Evolutionary conservation across 2,329 filamentous ascomycete genomes (phyloP).

Genomic region (Diaporthe destruens): DNA sequence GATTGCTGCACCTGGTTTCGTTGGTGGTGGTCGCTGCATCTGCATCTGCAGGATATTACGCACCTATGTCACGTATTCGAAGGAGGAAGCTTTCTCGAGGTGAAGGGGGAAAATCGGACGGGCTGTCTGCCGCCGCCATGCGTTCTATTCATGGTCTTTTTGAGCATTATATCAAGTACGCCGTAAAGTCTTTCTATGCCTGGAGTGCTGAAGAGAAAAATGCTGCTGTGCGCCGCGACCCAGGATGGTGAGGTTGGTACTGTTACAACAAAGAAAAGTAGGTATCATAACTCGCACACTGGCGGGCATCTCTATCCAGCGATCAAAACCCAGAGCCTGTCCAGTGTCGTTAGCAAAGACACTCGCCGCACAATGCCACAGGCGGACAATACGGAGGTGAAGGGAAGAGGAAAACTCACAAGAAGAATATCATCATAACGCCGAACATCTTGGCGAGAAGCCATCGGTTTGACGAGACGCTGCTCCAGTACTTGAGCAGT

Average conservation of each 20-base stretch:
- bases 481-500: conserved; percentile 95
- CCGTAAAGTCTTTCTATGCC: conserved; percentile 42
- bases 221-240: conserved; percentile 28
- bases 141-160: conserved; percentile 41
- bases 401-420: conserved; percentile 59
- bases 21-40: background rate
- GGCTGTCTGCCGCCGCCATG: conserved; percentile 38
- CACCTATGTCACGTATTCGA: conserved; percentile 12
- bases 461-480: conserved; percentile 96
- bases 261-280: conserved; percentile 38
- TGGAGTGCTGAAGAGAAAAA: conserved; percentile 16
- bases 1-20: background rate
- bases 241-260: conserved; percentile 34
- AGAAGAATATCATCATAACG: conserved; percentile 94
- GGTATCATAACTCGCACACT: conserved; percentile 37
- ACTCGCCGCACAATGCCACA: background rate
- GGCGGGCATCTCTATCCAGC: conserved; percentile 57
- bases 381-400: background rate
- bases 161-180: conserved; percentile 42
- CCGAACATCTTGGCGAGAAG: conserved; percentile 85
- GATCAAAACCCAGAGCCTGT: conserved; percentile 76
- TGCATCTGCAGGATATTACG: background rate
- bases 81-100: background rate
- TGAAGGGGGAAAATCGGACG: conserved; percentile 15
- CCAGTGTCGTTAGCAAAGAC: conserved; percentile 39